Percentiles rank a stretch among this genome's conserved stretches.
phyloP scores from a whole-genome alignment of 2,329 filamentous ascomycete species.

The Botrytis byssoidea region DNA sequence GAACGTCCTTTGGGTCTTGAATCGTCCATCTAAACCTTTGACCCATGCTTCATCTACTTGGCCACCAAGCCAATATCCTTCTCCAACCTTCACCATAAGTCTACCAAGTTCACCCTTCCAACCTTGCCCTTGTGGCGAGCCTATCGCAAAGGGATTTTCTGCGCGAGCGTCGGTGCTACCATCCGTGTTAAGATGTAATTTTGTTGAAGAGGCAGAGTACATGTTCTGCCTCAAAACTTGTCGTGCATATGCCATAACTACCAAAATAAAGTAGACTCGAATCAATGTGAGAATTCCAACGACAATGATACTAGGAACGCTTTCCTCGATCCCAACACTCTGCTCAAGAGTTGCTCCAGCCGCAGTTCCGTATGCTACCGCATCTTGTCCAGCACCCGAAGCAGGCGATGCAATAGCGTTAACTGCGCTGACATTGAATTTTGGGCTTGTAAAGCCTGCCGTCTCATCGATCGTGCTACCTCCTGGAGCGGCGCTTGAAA shows the following conservation, averaged over 20 bases:
- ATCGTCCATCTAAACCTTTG: slow-evolving; percentile 58
- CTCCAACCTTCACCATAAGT: slow-evolving; percentile 70
- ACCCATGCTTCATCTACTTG: slow-evolving; percentile 66
- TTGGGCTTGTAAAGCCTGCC: slow-evolving; percentile 63
- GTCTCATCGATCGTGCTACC: slow-evolving; percentile 53
- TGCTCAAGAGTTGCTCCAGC: slow-evolving; percentile 55
- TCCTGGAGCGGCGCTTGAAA: slow-evolving; percentile 41
- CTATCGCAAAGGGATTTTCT: slow-evolving; percentile 68
- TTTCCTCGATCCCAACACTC: slow-evolving; percentile 63
- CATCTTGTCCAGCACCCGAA: slow-evolving; percentile 51
- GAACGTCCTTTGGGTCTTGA: slow-evolving; percentile 48
- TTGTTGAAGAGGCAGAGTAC: slow-evolving; percentile 44
- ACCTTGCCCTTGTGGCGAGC: slow-evolving; percentile 72
- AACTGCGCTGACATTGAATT: slow-evolving; percentile 59
- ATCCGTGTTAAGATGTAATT: slow-evolving; percentile 39
- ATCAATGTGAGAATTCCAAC: slow-evolving; percentile 72
- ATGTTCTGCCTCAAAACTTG: slow-evolving; percentile 71
- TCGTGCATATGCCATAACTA: slow-evolving; percentile 81
- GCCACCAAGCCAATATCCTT: slow-evolving; percentile 78
- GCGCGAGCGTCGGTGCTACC: slow-evolving; percentile 47
- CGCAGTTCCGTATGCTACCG: slow-evolving; percentile 47
- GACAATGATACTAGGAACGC: slow-evolving; percentile 73
- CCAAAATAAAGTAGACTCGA: slow-evolving; percentile 77
- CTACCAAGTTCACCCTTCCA: slow-evolving; percentile 79
- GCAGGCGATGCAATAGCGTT: slow-evolving; percentile 51